A percentile compares a stretch with the other conserved stretches of the same genome.
These are phyloP conservation scores for Botryosphaeria dothidea DNA, from an alignment of 2,329 filamentous ascomycete species.

Conservation along the genomic window DNA sequence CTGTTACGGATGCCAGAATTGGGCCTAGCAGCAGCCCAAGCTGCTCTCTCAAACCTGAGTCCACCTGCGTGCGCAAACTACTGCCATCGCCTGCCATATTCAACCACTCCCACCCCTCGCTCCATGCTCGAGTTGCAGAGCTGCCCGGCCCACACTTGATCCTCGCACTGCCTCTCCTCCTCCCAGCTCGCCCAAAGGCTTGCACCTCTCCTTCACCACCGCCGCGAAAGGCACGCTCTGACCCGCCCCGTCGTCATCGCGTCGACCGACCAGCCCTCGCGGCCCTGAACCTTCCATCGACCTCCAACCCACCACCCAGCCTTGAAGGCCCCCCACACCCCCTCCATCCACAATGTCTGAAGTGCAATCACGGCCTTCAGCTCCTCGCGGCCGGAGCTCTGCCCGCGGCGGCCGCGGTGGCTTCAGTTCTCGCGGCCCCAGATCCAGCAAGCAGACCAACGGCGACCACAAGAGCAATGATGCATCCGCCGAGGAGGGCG, in stretches of 20 bases:
- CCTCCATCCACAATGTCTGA: slow-evolving; percentile 75
- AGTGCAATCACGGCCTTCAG: slow-evolving; percentile 79
- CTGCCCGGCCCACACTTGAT: slow-evolving; percentile 13
- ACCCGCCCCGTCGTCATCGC: slow-evolving; percentile 15
- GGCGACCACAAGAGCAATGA: slow-evolving; percentile 66
- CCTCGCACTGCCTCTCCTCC: slow-evolving; percentile 4
- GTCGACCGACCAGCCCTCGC: slow-evolving; percentile 24
- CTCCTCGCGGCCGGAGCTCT: slow-evolving; percentile 86
- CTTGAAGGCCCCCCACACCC: slow-evolving; percentile 27
- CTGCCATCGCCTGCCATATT: slow-evolving; percentile 2
- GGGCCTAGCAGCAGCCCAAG: neutral
- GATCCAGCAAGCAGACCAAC: slow-evolving; percentile 59
- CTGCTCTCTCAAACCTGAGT: slow-evolving; percentile 5
- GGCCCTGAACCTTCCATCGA: slow-evolving; percentile 35
- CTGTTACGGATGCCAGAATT: neutral
- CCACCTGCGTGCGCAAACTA: slow-evolving; percentile 11
- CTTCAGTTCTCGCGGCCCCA: slow-evolving; percentile 57
- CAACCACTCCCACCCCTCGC: slow-evolving; percentile 1
- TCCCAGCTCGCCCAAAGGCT: slow-evolving; percentile 6
- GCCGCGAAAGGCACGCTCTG: slow-evolving; percentile 4
- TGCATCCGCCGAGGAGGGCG: slow-evolving; percentile 76
- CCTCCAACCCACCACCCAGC: slow-evolving; percentile 27
- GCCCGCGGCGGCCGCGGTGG: slow-evolving; percentile 80
- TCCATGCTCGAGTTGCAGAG: slow-evolving; percentile 12
- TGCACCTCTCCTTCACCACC: neutral